A percentile compares a stretch with the other conserved stretches of the same genome.
Evolutionary conservation across 1,139 yeast species (phyloP).

Genomic region (Kurtzmaniella quercitrusa): DNA sequence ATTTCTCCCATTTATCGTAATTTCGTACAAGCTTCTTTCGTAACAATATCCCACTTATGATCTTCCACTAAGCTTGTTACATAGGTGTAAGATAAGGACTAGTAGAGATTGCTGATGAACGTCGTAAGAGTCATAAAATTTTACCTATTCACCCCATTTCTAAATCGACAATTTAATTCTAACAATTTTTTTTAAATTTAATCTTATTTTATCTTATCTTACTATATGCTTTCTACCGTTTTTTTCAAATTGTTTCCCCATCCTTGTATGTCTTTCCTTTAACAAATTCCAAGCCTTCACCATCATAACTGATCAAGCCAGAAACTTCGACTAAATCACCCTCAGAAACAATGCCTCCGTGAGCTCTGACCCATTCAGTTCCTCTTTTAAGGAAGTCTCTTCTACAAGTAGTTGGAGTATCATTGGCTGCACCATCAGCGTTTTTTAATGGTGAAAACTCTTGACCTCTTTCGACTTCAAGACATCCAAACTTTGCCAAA

Average conservation of each 20-base stretch:
- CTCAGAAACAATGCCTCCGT: constrained; percentile 62
- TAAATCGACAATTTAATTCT: no score
- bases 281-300: constrained; percentile 72
- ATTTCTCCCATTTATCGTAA: no score
- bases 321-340: constrained; percentile 69
- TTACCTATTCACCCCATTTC: no score
- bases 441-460: constrained; percentile 96
- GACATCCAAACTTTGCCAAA: constrained; percentile 76
- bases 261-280: constrained; percentile 47
- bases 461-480: constrained; percentile 80
- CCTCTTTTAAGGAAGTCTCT: constrained; percentile 62
- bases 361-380: constrained; percentile 67
- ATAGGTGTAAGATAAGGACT: no score
- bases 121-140: no score
- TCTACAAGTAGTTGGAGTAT: constrained; percentile 82
- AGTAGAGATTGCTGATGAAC: no score
- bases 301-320: constrained; percentile 71
- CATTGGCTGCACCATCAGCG: constrained; percentile 76
- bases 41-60: no score
- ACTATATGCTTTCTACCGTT: not conserved
- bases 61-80: no score
- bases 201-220: not conserved
- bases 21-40: no score
- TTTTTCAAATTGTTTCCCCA: constrained; percentile 32
- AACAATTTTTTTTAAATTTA: not conserved